Base-by-base conservation (phyloP, 2,329 filamentous ascomycete genomes). In the Lasiodiplodia hormozganensis region DNA sequence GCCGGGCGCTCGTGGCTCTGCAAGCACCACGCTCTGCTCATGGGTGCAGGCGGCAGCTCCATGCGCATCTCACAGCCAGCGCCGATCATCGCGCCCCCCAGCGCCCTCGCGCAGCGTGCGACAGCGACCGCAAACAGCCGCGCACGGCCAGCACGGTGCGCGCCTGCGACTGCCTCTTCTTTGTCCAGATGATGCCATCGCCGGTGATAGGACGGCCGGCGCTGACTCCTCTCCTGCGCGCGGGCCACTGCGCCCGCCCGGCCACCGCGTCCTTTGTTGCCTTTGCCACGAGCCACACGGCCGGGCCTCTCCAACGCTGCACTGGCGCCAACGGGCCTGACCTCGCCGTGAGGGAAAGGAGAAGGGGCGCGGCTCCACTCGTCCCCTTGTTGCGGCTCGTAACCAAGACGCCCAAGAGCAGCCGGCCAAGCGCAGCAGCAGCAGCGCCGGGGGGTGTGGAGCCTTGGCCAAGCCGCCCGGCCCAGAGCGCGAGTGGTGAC, bases 241-340 rank as follows among this genome's bases (percentile, higher is more conserved):
- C 47, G 60, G 38, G 57, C 54, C 54, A 58, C 54, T 10, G 49
- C 25, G 14, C 43, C 14, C 23, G n/a, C 51, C 23, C 51, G 25
- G 14, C 31, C 54, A 34, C 54, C n/a, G 31, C 54, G 54, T 57
- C 25, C 58, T 62, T 62, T 62, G 58, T 49, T 51, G 58, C 60
- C 60, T 64, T 64, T 64, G 60, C 60, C 60, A 64, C 60, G 60
- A 51, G 58, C 40, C 57, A 60, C n/a, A 11, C n/a, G 57, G 57
- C 57, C 57, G 57, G 57, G 57, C 38, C 57, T 21, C 31, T 36
- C 31, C 56, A 23, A 36, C n/a, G 56, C 21, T 25, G 53, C 57
- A 25, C 14, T 38, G 57, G 36, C 54, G 54, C 54, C 54, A 36
- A 38, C 54, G 34, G 57, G 57, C 57, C 57, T 60, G 57, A 28